phyloP scores from a whole-genome alignment of 257 asterid genomes.

The Penstemon davidsonii region DNA sequence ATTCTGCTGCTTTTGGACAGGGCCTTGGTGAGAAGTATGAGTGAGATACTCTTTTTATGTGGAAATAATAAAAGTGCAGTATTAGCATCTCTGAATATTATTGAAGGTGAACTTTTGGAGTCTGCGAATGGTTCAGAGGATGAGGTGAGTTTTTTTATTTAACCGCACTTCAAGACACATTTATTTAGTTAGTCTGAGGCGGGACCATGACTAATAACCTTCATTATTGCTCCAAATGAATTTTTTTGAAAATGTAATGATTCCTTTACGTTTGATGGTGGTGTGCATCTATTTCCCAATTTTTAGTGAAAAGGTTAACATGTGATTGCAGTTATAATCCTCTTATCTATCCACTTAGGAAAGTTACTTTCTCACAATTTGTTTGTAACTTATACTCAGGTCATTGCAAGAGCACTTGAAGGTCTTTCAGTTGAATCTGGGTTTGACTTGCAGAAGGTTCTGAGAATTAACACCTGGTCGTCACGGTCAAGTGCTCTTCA shows the following conservation, averaged over 20 bases:
- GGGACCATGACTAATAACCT: neutral
- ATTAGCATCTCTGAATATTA: slow-evolving; percentile 61
- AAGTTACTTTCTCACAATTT: neutral
- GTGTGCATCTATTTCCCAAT: neutral
- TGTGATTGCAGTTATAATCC: slow-evolving; percentile 4
- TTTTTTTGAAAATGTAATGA: neutral
- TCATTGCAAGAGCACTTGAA: slow-evolving; percentile 64
- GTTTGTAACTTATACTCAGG: slow-evolving; percentile 40
- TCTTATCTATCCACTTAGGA: neutral
- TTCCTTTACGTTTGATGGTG: neutral
- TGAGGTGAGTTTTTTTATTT: slow-evolving; percentile 50
- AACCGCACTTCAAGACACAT: neutral
- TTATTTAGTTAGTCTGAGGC: neutral
- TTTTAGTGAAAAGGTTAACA: slow-evolving; percentile 9
- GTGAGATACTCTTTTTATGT: slow-evolving; percentile 88
- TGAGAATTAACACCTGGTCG: slow-evolving; percentile 60
- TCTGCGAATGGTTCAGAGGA: slow-evolving; percentile 52
- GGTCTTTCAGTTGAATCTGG: slow-evolving; percentile 83
- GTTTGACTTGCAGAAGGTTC: slow-evolving; percentile 61
- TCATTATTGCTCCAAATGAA: slow-evolving; percentile 7
- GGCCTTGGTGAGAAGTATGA: slow-evolving; percentile 88
- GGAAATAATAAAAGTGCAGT: slow-evolving; percentile 74
- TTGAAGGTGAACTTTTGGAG: slow-evolving; percentile 37
- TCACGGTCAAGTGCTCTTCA: slow-evolving; percentile 51
- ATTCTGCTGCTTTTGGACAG: slow-evolving; percentile 44